These are phyloP conservation scores for Theileria annulata DNA, from an alignment of 169 alveolate genomes.

Conservation along the genomic window DNA sequence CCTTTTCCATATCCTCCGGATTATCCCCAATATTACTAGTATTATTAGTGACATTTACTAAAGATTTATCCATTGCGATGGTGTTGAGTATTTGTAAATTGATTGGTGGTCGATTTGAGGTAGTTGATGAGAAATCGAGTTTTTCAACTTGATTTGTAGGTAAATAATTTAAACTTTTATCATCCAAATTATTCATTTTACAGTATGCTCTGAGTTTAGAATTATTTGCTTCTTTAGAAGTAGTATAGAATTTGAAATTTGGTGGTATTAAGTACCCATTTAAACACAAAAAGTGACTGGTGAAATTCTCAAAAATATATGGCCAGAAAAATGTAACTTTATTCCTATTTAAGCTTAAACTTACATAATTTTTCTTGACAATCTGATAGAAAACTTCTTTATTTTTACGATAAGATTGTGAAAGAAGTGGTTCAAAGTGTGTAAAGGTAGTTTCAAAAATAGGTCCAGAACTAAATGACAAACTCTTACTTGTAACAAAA, in stretches of 20 bases:
- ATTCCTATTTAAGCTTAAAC: slow-evolving; percentile 44
- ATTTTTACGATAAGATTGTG: not conserved
- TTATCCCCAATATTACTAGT: not conserved
- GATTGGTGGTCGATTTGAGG: slow-evolving; percentile 62
- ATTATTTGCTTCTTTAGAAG: slow-evolving; percentile 45
- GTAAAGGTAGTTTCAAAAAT: not conserved
- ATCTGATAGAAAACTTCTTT: slow-evolving; percentile 26
- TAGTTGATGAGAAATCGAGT: slow-evolving; percentile 53
- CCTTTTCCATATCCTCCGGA: not conserved
- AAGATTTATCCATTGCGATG: not conserved
- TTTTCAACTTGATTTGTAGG: slow-evolving; percentile 36
- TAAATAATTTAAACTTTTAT: not conserved
- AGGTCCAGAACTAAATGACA: slow-evolving; percentile 9
- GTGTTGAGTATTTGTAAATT: slow-evolving; percentile 14
- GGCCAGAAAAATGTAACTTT: slow-evolving; percentile 59
- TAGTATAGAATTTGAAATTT: slow-evolving; percentile 23
- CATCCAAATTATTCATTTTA: not conserved
- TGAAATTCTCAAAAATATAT: slow-evolving; percentile 56
- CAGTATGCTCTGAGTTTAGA: slow-evolving; percentile 42
- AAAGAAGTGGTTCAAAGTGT: slow-evolving; percentile 6
- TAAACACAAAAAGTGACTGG: slow-evolving; percentile 19
- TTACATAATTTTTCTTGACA: slow-evolving; percentile 32
- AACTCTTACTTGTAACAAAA: not conserved
- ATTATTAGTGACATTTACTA: not conserved
- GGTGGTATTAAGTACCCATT: slow-evolving; percentile 55